These are phyloP conservation scores for Ophiostoma montium DNA, from an alignment of 2,329 filamentous ascomycete species.

Conservation along the genomic window DNA sequence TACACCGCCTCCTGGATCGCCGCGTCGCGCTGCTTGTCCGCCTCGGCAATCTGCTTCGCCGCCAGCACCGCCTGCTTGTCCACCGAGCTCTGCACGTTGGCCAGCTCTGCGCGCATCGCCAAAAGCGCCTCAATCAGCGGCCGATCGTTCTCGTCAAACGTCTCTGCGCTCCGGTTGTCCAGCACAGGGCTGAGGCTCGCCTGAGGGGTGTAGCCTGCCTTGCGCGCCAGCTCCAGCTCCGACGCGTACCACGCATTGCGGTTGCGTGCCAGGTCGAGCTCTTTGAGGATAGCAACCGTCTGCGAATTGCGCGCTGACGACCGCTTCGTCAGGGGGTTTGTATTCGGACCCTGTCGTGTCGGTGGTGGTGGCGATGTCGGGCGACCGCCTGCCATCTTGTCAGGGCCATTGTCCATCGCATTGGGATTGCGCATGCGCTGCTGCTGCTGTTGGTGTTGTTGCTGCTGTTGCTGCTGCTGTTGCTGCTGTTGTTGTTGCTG, in stretches of 20 bases:
- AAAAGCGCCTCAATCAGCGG: slow-evolving; percentile 85
- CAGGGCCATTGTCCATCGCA: slow-evolving; percentile 54
- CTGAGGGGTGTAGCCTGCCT: slow-evolving; percentile 71
- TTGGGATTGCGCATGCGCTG: slow-evolving; percentile 29
- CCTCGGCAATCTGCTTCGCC: slow-evolving; percentile 79
- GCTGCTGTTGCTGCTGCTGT: slow-evolving; percentile 30
- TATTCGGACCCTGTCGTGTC: slow-evolving; percentile 28
- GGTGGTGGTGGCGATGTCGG: slow-evolving; percentile 43
- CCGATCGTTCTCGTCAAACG: slow-evolving; percentile 82
- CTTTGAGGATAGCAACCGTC: slow-evolving; percentile 65
- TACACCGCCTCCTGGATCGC: slow-evolving; percentile 94
- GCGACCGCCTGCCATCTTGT: slow-evolving; percentile 27
- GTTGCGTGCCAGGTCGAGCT: slow-evolving; percentile 71
- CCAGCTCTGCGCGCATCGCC: slow-evolving; percentile 77
- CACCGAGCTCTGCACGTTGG: slow-evolving; percentile 78
- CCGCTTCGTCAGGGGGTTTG: slow-evolving; percentile 44
- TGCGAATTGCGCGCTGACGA: slow-evolving; percentile 48
- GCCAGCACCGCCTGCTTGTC: slow-evolving; percentile 77
- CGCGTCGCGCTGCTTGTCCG: slow-evolving; percentile 85
- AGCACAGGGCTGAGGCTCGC: slow-evolving; percentile 55
- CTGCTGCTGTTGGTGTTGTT: slow-evolving; percentile 40
- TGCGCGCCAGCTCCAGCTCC: slow-evolving; percentile 80
- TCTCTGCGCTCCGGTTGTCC: slow-evolving; percentile 62
- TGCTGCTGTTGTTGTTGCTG: neutral
- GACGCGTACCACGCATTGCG: slow-evolving; percentile 96